These are phyloP conservation scores for Dioszegia aurantiaca DNA, from an alignment of 768 basidiomycete species.

Conservation along the genomic window DNA sequence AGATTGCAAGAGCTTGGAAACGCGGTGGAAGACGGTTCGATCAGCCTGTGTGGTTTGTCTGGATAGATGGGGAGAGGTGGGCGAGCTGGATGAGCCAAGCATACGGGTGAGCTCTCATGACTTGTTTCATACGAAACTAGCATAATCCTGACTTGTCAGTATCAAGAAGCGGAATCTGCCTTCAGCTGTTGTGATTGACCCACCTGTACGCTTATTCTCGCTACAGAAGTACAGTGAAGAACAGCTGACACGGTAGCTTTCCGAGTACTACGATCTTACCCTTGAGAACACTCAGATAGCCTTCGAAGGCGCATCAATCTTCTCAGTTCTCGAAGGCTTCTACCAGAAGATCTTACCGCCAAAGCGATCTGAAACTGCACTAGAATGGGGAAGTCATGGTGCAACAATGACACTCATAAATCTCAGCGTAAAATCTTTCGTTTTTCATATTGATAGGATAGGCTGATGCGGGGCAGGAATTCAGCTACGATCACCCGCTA, in stretches of 20 bases:
- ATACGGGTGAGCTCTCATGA: constrained; percentile 60
- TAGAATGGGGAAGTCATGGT: constrained; percentile 48
- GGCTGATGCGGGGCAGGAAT: constrained; percentile 24
- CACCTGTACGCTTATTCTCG: constrained; percentile 59
- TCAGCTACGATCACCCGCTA: constrained; percentile 35
- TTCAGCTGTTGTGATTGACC: constrained; percentile 74
- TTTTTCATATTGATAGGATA: neutral
- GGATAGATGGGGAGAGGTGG: constrained; percentile 87
- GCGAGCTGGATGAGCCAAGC: constrained; percentile 83
- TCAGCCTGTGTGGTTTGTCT: constrained; percentile 69
- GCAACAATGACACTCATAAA: constrained; percentile 41
- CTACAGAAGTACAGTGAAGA: neutral
- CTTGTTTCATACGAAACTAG: neutral
- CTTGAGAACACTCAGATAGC: constrained; percentile 59
- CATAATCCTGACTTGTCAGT: constrained; percentile 43
- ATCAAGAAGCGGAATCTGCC: constrained; percentile 48
- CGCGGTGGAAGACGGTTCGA: constrained; percentile 52
- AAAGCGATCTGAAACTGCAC: constrained; percentile 40
- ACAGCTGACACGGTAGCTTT: constrained; percentile 54
- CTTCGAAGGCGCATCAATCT: constrained; percentile 62
- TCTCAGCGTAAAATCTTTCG: constrained; percentile 31
- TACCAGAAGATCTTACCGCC: constrained; percentile 52
- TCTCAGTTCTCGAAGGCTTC: constrained; percentile 66
- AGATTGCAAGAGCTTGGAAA: constrained; percentile 65
- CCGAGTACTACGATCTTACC: constrained; percentile 75